A percentile compares a stretch with the other conserved stretches of the same genome.
Evolutionary conservation across 164 flowering plant species (phyloP).

Genomic region (Piper betle): DNA sequence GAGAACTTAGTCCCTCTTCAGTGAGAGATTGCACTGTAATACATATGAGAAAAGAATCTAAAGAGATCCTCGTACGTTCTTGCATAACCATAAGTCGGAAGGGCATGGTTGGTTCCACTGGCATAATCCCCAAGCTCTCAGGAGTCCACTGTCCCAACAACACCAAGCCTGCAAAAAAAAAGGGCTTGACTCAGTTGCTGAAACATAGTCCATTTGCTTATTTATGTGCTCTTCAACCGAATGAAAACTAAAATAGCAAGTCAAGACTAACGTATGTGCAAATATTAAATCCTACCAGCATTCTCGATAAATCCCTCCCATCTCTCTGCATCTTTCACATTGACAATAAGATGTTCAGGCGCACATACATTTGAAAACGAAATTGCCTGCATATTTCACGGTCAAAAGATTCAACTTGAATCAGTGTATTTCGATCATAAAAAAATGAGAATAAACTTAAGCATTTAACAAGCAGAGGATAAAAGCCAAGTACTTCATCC

Average conservation of each 20-base stretch:
- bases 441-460: not conserved
- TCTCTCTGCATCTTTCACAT: constrained; percentile 86
- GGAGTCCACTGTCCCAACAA: constrained; percentile 95
- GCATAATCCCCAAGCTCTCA: constrained; percentile 98
- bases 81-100: constrained; percentile 95
- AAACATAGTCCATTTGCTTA: not conserved
- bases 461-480: no score
- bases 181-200: not conserved
- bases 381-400: constrained; percentile 44
- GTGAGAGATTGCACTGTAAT: constrained; percentile 87
- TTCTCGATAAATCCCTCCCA: constrained; percentile 86
- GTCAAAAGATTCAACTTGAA: not conserved
- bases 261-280: not conserved
- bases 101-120: constrained; percentile 95
- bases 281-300: constrained; percentile 45
- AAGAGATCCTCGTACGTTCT: constrained; percentile 88
- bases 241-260: not conserved
- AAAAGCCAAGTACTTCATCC: no score
- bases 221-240: not conserved
- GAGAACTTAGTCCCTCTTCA: constrained; percentile 68
- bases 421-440: not conserved
- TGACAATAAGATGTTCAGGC: constrained; percentile 87
- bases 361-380: constrained; percentile 92
- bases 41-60: constrained; percentile 84
- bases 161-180: constrained; percentile 59